A percentile compares a stretch with the other conserved stretches of the same genome.
Conservation (phyloP, 2,329 filamentous ascomycete genomes). For the Diaporthe batatas region DNA sequence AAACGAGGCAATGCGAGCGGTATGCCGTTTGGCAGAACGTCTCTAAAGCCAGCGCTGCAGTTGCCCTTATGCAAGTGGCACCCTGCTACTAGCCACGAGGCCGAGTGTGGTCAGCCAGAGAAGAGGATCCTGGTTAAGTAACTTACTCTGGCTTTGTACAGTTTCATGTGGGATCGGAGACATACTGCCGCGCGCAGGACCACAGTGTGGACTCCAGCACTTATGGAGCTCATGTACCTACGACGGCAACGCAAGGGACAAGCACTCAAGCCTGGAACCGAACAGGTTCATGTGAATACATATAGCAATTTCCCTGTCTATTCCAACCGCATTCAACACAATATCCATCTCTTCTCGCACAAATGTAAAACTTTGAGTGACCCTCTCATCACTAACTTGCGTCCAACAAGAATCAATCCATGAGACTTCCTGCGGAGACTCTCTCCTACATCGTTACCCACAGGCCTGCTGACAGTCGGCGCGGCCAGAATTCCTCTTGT, state of each 20-base stretch:
- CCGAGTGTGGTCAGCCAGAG: not conserved
- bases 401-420: not conserved
- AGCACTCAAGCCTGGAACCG: not conserved
- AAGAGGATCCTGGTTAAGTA: not conserved
- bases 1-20: not conserved
- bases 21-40: not conserved
- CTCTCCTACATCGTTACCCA: not conserved
- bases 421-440: not conserved
- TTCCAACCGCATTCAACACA: no score
- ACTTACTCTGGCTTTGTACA: not conserved
- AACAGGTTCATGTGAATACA: no score
- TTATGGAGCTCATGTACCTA: not conserved
- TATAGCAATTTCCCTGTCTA: not conserved
- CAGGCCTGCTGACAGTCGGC: not conserved
- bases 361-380: not conserved
- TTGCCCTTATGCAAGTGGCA: not conserved
- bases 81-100: not conserved
- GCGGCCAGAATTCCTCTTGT: not conserved
- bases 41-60: constrained; percentile 1
- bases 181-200: not conserved
- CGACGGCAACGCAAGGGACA: not conserved
- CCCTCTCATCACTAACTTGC: not conserved
- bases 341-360: no score
- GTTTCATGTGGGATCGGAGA: no score
- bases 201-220: not conserved